Evolutionary conservation across 129 eudicot genomes (phyloP), one percentile per base, ranked within the genome.

Genomic region (Calendula officinalis): DNA sequence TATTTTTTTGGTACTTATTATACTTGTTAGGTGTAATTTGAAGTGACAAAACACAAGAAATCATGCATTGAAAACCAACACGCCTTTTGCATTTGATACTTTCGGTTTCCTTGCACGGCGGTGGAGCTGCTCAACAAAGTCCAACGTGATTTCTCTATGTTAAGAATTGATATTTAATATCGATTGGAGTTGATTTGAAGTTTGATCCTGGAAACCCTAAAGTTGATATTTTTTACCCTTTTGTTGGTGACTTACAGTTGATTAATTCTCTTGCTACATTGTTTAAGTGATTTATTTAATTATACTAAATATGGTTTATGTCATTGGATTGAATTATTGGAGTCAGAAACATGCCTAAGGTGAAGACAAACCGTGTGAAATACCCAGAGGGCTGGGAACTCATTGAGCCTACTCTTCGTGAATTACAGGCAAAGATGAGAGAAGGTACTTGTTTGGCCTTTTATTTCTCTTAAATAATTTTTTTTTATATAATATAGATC

Each of bases 301-400:
- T 22, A 22, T 22, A 22, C 30, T 33, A 8, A 6, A 32, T 17
- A 0, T 55, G 8, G n/a, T 10, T 6, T 63, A 17, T n/a, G 42
- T 49, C 45, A 13, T 37, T 30, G 41, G 30, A 30, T 65, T 61
- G 16, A 22, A 47, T 27, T 32, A 46, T 46, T 73, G 75, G 78
- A 86, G 80, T 45, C 46, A 13, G 51, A 69, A 75, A 35, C 39
- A 88, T 88, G 96, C 92, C 92, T 13, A 88, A 84, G 77, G 89
- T 84, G 79, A 84, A 74, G 79, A 88, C 92, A 6, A 88, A 81
- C 56, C 86, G 96, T 5, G 91, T 84, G 42, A 84, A 84, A 35
- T 75, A 79, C 64, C 96, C 96, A 0, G 92, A 84, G 66, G 96
- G 96, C 0, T 88, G 91, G 88, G 96, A 82, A 72, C 71, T 88